These are phyloP conservation scores for Blastocystis sp. DNA, from an alignment of 352 stramenopile genomes.

Conservation along the genomic window DNA sequence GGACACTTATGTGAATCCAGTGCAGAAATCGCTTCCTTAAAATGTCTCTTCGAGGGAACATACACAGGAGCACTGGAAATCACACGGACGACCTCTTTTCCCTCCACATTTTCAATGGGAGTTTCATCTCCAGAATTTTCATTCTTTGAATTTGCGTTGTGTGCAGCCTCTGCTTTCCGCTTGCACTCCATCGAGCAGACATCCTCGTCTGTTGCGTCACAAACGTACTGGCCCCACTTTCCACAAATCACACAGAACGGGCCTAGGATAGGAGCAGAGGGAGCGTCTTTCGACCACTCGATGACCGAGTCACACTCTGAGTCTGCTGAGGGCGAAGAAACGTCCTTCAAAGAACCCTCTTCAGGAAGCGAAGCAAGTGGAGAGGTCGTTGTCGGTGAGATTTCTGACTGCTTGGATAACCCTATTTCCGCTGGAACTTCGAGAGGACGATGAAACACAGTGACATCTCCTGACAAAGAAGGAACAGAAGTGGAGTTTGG, in stretches of 20 bases:
- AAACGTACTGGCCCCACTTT: slow-evolving; percentile 75
- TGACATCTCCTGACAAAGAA: neutral
- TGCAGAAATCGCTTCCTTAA: neutral
- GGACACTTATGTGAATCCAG: slow-evolving; percentile 32
- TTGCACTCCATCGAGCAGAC: slow-evolving; percentile 75
- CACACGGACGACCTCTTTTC: neutral
- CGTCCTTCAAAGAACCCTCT: neutral
- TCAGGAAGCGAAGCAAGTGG: neutral
- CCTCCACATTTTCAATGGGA: neutral
- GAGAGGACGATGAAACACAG: neutral
- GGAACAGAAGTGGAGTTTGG: neutral
- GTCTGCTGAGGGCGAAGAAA: neutral
- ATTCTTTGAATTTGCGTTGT: neutral
- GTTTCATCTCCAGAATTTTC: neutral
- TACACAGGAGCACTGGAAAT: neutral
- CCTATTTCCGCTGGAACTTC: neutral
- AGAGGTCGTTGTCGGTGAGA: too few relatives aligned
- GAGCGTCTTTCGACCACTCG: slow-evolving; percentile 21
- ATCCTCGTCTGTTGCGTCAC: slow-evolving; percentile 75
- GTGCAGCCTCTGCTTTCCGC: neutral
- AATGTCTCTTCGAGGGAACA: neutral
- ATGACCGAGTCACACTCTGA: neutral
- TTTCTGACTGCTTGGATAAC: neutral
- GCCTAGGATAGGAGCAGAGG: neutral
- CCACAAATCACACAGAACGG: slow-evolving; percentile 68